Evolutionary conservation across 169 alveolate species (phyloP), one percentile per base, ranked within the genome.

Genomic region (Eimeria necatrix): DNA sequence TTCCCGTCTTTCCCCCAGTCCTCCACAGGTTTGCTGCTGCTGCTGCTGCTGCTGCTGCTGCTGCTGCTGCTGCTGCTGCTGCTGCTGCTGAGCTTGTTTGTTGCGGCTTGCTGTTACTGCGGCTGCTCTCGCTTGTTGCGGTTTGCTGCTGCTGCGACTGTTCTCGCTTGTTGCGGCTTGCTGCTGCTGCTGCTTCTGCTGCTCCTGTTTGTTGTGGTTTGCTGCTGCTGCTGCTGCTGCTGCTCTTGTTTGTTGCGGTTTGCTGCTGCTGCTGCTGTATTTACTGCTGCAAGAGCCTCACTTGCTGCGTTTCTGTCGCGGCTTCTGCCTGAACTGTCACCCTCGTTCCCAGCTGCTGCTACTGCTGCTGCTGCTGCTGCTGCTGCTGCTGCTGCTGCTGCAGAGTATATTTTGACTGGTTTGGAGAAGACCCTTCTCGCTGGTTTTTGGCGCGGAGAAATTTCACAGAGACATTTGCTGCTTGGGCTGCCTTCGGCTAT

Each of bases 401-500:
- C 91, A 94, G 96, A 46, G 80, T 95, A 92, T 95, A 93, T 80
- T 84, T 96, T 51, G 46, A 91, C 56, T 53, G 92, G 91, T 96
- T 90, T 56, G 95, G 96, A 14, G 91, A 97, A 96, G 96, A 97
- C 97, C 93, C 99, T 20, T 12, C 98, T 91, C 95, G 95, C 26
- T 99, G 99, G 99, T 96, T 98, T 26, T 98, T 96, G 78, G 96
- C 99, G 76, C 97, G 99, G 90, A 97, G 97, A 18, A 97, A 97
- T 84, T 99, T 97, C 94, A 97, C 99, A 6, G 94, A 98, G 51
- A 97, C 99, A 52, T 94, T 98, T 61, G 99, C 99, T 1, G 98
- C 98, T 0, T 99, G 99, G 99, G 98, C 99, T 32, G 98, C 98
- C 97, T 98, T 99, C 53, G 99, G 99, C 3, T 99, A 98, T 95